phyloP scores from a whole-genome alignment of 345 rosid genomes.

The Psidium friedrichsthalianum region DNA sequence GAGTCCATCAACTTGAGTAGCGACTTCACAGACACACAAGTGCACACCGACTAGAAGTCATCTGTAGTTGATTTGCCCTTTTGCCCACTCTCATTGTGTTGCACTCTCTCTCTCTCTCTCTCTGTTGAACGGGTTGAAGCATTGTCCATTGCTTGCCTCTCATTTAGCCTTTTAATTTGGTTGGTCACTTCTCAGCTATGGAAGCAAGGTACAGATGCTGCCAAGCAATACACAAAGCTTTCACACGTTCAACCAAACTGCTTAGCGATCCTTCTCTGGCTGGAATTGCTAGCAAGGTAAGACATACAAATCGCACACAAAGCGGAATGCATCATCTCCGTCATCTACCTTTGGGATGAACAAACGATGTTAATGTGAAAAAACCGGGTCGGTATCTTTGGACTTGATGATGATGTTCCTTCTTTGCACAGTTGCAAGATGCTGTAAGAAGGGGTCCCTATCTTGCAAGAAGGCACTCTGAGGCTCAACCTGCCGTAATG shows the following conservation, averaged over 20 bases:
- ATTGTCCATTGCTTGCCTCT: not conserved
- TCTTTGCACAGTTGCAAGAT: conserved; percentile 59
- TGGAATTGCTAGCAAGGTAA: conserved; percentile 53
- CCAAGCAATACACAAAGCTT: conserved; percentile 54
- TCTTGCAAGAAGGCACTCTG: conserved; percentile 31
- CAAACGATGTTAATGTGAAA: not conserved
- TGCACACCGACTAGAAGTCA: not conserved
- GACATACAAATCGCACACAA: not conserved
- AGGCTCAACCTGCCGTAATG: conserved; percentile 63
- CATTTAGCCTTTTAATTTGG: not conserved
- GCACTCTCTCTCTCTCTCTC: not conserved
- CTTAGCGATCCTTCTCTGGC: conserved; percentile 41
- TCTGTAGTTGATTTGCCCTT: not conserved
- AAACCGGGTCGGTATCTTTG: not conserved
- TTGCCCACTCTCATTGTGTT: too few relatives aligned
- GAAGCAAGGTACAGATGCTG: conserved; percentile 70
- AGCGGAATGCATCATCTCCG: not conserved
- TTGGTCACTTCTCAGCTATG: conserved; percentile 44
- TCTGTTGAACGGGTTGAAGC: not conserved
- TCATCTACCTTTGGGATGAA: not conserved
- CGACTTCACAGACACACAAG: not conserved
- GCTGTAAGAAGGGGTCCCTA: conserved; percentile 78
- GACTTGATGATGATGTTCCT: not conserved
- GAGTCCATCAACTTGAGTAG: not conserved
- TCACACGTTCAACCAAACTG: conserved; percentile 39